Percentiles rank a stretch among this genome's conserved stretches.
These are phyloP conservation scores for Kodamaea fukazawae DNA, from an alignment of 805 yeast species.

Conservation along the genomic window DNA sequence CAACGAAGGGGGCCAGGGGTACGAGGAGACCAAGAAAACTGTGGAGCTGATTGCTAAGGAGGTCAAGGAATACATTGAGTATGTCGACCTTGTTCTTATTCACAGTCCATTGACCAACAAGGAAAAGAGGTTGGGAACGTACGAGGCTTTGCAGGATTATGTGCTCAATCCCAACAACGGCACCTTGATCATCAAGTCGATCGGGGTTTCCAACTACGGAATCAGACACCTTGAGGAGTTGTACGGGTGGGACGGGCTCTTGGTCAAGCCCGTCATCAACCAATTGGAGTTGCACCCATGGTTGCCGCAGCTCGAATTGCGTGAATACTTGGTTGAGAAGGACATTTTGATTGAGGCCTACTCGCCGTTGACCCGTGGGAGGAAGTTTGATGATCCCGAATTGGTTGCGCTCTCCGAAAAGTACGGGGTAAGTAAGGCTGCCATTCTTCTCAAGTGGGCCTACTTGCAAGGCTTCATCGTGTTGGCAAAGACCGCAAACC, in stretches of 20 bases:
- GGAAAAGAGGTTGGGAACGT: slow-evolving; percentile 55
- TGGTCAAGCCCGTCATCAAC: slow-evolving; percentile 58
- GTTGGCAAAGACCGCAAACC: slow-evolving; percentile 47
- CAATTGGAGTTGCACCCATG: slow-evolving; percentile 86
- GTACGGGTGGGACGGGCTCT: slow-evolving; percentile 46
- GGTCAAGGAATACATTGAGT: slow-evolving; percentile 31
- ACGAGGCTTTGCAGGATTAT: slow-evolving; percentile 73
- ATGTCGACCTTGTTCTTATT: slow-evolving; percentile 40
- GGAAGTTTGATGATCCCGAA: slow-evolving; percentile 52
- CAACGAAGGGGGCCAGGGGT: slow-evolving; percentile 30
- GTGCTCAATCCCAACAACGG: slow-evolving; percentile 40
- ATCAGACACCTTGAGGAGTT: slow-evolving; percentile 56
- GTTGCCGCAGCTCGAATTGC: slow-evolving; percentile 65
- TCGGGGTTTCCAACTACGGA: slow-evolving; percentile 31
- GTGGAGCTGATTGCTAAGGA: slow-evolving; percentile 29
- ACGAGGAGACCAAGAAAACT: slow-evolving; percentile 32
- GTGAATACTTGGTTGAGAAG: slow-evolving; percentile 54
- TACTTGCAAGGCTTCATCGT: slow-evolving; percentile 56
- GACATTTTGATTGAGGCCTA: slow-evolving; percentile 69
- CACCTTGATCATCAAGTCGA: slow-evolving; percentile 39
- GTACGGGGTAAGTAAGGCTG: slow-evolving; percentile 53
- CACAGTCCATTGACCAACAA: slow-evolving; percentile 46
- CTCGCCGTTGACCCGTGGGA: slow-evolving; percentile 73
- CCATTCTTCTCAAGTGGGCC: slow-evolving; percentile 71
- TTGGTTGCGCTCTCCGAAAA: slow-evolving; percentile 49